phyloP scores from a whole-genome alignment of 2,329 filamentous ascomycete genomes.

The Scorias spongiosa region DNA sequence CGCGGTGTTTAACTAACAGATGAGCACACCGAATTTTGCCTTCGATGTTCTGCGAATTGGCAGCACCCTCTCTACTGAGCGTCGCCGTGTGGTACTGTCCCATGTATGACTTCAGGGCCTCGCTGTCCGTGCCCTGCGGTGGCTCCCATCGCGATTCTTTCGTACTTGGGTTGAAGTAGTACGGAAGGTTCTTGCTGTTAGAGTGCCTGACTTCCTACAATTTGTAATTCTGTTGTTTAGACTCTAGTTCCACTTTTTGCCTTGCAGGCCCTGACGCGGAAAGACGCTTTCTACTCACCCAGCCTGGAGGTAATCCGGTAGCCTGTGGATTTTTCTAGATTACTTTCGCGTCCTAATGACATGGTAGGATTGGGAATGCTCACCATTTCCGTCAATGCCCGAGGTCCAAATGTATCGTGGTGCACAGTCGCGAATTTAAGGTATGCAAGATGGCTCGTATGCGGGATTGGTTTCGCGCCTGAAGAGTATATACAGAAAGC shows the following conservation, averaged over 20 bases:
- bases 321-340: slow-evolving; percentile 7
- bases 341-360: neutral
- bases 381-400: too few species aligned
- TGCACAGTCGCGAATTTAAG: too few species aligned
- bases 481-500: too few species aligned
- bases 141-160: slow-evolving; percentile 94
- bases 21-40: slow-evolving; percentile 91
- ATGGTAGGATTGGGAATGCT: neutral
- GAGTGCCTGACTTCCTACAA: slow-evolving; percentile 72
- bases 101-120: slow-evolving; percentile 91
- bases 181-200: slow-evolving; percentile 95
- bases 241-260: neutral
- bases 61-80: slow-evolving; percentile 21
- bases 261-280: neutral
- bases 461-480: too few species aligned
- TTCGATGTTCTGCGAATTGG: slow-evolving; percentile 24
- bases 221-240: slow-evolving; percentile 1
- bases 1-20: slow-evolving; percentile 82
- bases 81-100: slow-evolving; percentile 56
- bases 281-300: slow-evolving; percentile 5
- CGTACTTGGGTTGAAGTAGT: slow-evolving; percentile 85
- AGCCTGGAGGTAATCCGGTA: slow-evolving; percentile 18
- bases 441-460: too few species aligned
- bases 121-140: slow-evolving; percentile 71
- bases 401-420: too few species aligned